phyloP scores from a whole-genome alignment of 2,329 filamentous ascomycete genomes.

The Trichoderma guizhouense region DNA sequence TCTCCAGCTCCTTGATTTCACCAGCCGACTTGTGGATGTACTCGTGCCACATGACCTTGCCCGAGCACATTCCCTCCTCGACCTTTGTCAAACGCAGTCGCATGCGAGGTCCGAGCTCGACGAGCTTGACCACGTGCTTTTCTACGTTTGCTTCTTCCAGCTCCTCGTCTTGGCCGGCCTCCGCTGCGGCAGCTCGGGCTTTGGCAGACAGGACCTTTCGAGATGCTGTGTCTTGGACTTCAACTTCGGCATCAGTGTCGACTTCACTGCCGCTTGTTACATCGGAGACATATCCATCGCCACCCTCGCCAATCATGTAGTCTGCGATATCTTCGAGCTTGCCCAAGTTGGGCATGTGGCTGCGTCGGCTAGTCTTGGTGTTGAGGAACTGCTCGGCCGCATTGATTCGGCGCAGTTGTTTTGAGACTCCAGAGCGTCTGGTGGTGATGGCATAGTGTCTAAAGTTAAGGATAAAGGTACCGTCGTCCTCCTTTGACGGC shows the following conservation, averaged over 20 bases:
- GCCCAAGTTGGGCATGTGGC: constrained; percentile 77
- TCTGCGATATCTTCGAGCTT: constrained; percentile 92
- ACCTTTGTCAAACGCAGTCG: constrained; percentile 88
- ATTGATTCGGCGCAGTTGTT: constrained; percentile 77
- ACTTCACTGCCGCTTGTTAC: constrained; percentile 81
- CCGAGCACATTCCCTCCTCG: constrained; percentile 85
- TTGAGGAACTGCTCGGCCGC: constrained; percentile 76
- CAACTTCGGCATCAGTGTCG: constrained; percentile 93
- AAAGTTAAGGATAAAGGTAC: constrained; percentile 78
- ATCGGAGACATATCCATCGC: constrained; percentile 79
- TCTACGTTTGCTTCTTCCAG: constrained; percentile 62
- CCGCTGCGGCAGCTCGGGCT: constrained; percentile 41
- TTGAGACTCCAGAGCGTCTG: constrained; percentile 78
- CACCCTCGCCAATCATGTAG: constrained; percentile 82
- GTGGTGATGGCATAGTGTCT: constrained; percentile 95
- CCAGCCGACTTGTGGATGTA: constrained; percentile 80
- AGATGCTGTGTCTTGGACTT: constrained; percentile 66
- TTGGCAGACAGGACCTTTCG: constrained; percentile 59
- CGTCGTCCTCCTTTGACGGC: constrained; percentile 54
- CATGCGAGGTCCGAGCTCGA: constrained; percentile 90
- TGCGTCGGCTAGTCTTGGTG: constrained; percentile 59
- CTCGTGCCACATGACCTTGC: constrained; percentile 97
- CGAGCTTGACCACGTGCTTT: constrained; percentile 83
- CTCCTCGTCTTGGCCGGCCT: constrained; percentile 42
- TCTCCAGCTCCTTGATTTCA: constrained; percentile 75